Conservation (phyloP, 106 monocot genomes). For the Allium sativum region DNA sequence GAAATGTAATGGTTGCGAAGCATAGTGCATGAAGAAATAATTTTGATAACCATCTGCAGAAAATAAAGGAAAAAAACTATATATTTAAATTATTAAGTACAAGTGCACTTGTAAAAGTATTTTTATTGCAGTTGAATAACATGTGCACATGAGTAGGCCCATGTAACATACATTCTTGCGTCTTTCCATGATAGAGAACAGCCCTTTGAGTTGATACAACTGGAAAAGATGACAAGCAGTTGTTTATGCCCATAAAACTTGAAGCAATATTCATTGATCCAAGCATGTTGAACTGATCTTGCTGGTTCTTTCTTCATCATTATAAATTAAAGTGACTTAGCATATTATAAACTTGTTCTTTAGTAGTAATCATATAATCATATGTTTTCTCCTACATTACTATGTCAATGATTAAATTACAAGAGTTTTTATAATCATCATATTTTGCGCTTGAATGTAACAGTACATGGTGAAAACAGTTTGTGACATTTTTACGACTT, state of each 20-base stretch:
- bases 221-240: conserved; percentile 28
- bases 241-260: conserved; percentile 32
- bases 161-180: conserved; percentile 47
- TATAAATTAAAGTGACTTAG: too few relatives aligned
- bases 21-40: conserved; percentile 6
- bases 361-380: too few relatives aligned
- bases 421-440: too few relatives aligned
- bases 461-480: too few relatives aligned
- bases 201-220: conserved; percentile 29
- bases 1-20: conserved; percentile 7
- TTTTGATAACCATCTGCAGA: conserved; percentile 6
- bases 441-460: too few relatives aligned
- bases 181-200: conserved; percentile 37
- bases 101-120: not conserved
- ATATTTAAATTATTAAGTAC: not conserved
- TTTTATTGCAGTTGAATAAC: not conserved
- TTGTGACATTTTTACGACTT: too few relatives aligned
- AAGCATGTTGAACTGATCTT: conserved; percentile 37
- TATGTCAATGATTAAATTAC: too few relatives aligned
- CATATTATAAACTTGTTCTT: too few relatives aligned
- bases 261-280: conserved; percentile 29
- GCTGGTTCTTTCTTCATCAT: conserved; percentile 24
- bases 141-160: conserved; percentile 1
- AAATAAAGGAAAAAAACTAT: not conserved
- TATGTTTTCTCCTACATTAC: too few relatives aligned